A percentile compares a stretch with the other conserved stretches of the same genome.
Conservation (phyloP, 805 yeast species). For the Barnettozyma populi region DNA sequence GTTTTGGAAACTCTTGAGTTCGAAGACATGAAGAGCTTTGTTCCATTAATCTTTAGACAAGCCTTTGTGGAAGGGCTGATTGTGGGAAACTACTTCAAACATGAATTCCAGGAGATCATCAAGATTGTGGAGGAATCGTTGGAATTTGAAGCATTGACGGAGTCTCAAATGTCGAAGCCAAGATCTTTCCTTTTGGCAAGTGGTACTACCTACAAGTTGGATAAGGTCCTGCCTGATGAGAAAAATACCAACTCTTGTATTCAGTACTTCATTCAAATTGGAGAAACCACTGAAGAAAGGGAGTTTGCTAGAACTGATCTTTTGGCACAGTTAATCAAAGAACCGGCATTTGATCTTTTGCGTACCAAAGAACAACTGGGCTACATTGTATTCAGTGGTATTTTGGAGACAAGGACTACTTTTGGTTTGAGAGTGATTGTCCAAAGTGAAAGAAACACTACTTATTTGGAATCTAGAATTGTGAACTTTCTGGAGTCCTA, state of each 20-base stretch:
- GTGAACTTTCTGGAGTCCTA: slow-evolving; percentile 53
- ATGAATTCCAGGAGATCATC: slow-evolving; percentile 48
- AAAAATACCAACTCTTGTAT: slow-evolving; percentile 80
- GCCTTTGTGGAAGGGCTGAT: slow-evolving; percentile 66
- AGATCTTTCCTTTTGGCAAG: slow-evolving; percentile 39
- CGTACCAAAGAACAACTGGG: slow-evolving; percentile 95
- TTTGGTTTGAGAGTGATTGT: slow-evolving; percentile 69
- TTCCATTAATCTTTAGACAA: slow-evolving; percentile 50
- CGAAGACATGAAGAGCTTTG: slow-evolving; percentile 46
- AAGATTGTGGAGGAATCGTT: slow-evolving; percentile 36
- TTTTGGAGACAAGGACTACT: slow-evolving; percentile 61
- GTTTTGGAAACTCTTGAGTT: slow-evolving; percentile 39
- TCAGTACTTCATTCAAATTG: slow-evolving; percentile 70
- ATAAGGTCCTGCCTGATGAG: slow-evolving; percentile 50
- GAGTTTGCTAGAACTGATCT: slow-evolving; percentile 53
- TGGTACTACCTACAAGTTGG: slow-evolving; percentile 39
- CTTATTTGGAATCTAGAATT: slow-evolving; percentile 72
- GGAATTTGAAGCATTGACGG: slow-evolving; percentile 33
- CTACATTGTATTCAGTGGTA: slow-evolving; percentile 83
- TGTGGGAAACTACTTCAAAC: slow-evolving; percentile 63
- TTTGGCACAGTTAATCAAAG: slow-evolving; percentile 66
- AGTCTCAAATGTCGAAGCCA: slow-evolving; percentile 38
- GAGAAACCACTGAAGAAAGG: slow-evolving; percentile 39
- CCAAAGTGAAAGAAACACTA: slow-evolving; percentile 77
- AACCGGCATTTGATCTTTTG: slow-evolving; percentile 84